Conservation (phyloP, 441 rosid species). For the Mallotus repandus region DNA sequence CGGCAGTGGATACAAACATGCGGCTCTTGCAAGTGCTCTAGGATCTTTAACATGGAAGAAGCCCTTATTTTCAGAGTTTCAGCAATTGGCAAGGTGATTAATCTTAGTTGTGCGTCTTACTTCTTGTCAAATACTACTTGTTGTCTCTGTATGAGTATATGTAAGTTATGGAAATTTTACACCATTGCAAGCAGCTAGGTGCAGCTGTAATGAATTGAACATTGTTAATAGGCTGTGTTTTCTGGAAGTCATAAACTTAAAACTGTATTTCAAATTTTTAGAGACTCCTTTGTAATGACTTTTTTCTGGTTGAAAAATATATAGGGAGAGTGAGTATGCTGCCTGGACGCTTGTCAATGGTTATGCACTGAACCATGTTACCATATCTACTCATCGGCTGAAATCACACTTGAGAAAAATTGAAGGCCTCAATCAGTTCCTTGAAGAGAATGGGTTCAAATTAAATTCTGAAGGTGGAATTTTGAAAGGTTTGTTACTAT, state of each 20-base stretch:
- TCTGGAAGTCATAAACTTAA: background rate
- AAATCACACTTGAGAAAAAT: constrained; percentile 65
- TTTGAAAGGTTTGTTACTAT: constrained; percentile 64
- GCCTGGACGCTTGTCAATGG: constrained; percentile 99
- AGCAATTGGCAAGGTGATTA: constrained; percentile 69
- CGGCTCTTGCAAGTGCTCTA: constrained; percentile 77
- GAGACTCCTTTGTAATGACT: background rate
- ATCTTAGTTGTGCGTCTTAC: background rate
- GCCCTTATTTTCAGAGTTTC: constrained; percentile 71
- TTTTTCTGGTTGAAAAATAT: constrained; percentile 11
- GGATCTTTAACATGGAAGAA: constrained; percentile 82
- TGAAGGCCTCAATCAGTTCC: constrained; percentile 58
- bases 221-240: background rate
- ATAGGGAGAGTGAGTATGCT: constrained; percentile 94
- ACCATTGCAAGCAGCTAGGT: too few relatives aligned
- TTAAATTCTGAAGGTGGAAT: constrained; percentile 86
- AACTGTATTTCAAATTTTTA: background rate
- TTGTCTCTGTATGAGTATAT: too few relatives aligned
- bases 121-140: background rate
- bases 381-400: constrained; percentile 76
- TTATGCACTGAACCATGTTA: constrained; percentile 88
- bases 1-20: constrained; percentile 57
- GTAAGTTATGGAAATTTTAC: background rate
- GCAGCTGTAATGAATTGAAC: background rate
- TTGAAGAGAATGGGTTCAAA: constrained; percentile 62